These are phyloP conservation scores for Xylariaceae sp. DNA, from an alignment of 2,329 filamentous ascomycete genomes.

Conservation along the genomic window DNA sequence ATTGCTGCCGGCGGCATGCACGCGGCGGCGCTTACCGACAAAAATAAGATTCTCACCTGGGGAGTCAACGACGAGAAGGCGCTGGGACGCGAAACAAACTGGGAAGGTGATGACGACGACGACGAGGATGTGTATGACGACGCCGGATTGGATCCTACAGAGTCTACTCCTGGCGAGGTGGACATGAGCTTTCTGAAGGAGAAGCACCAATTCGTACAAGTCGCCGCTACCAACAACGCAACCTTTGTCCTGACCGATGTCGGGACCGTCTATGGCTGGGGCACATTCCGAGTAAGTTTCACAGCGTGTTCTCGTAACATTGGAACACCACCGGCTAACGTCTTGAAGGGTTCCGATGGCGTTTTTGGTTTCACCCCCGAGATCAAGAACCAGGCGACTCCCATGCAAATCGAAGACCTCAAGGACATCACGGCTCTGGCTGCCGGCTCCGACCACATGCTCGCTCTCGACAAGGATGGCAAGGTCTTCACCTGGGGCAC, in stretches of 20 bases:
- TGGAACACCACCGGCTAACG: background rate
- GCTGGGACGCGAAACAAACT: conserved; percentile 63
- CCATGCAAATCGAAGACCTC: conserved; percentile 43
- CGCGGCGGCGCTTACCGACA: conserved; percentile 57
- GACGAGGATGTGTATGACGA: conserved; percentile 36
- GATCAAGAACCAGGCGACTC: conserved; percentile 34
- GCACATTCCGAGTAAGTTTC: conserved; percentile 43
- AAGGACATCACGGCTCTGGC: conserved; percentile 57
- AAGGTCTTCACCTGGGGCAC: conserved; percentile 70
- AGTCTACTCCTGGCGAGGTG: conserved; percentile 51
- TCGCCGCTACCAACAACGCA: conserved; percentile 55
- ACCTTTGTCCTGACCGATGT: conserved; percentile 57
- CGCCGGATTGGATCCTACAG: conserved; percentile 59
- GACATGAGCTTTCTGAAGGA: background rate
- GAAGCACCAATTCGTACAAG: conserved; percentile 27
- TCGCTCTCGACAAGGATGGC: conserved; percentile 62
- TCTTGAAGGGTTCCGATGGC: conserved; percentile 40
- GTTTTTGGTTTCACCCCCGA: conserved; percentile 56
- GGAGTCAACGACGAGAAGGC: conserved; percentile 73
- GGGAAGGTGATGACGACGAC: conserved; percentile 47
- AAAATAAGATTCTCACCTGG: conserved; percentile 70
- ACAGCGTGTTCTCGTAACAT: no score
- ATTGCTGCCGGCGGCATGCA: conserved; percentile 66
- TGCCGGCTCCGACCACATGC: conserved; percentile 62
- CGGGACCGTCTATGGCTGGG: conserved; percentile 61